These are phyloP conservation scores for Phascolomyces articulosus DNA, from an alignment of 371 early-diverging fungal genomes.

Conservation along the genomic window DNA sequence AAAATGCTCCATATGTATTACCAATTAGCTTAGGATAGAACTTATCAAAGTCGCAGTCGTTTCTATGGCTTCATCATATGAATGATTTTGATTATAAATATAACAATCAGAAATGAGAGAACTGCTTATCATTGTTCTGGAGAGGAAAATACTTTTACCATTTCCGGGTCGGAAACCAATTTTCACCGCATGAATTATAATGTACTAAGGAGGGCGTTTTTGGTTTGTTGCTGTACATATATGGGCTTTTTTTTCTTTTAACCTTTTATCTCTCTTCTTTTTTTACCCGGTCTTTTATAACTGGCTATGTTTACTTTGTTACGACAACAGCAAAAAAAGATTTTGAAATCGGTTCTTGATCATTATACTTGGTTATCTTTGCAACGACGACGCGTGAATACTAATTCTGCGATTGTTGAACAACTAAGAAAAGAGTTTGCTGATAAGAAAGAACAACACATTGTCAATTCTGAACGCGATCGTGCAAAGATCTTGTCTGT, in stretches of 20 bases:
- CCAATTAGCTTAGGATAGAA: too few species aligned
- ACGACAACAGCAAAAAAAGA: neutral
- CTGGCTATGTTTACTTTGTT: neutral
- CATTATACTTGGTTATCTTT: neutral
- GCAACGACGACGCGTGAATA: neutral
- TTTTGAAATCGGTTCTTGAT: neutral
- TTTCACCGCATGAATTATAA: neutral
- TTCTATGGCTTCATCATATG: too few species aligned
- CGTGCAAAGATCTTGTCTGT: slow-evolving; percentile 28
- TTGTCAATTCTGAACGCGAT: slow-evolving; percentile 26
- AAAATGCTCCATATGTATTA: too few species aligned
- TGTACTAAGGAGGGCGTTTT: too few species aligned
- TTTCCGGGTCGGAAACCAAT: too few species aligned
- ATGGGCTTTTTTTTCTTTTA: neutral
- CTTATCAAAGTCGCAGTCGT: too few species aligned
- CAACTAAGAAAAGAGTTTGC: slow-evolving; percentile 17
- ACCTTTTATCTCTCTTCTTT: neutral
- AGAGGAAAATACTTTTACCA: too few species aligned
- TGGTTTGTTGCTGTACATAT: neutral
- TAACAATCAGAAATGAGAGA: too few species aligned
- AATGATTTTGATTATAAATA: too few species aligned
- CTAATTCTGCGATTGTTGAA: slow-evolving; percentile 1
- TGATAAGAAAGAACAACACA: slow-evolving; percentile 28
- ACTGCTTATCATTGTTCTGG: too few species aligned
- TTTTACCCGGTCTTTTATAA: too few species aligned